Evolutionary conservation across 2,329 filamentous ascomycete genomes (phyloP).

Genomic region (Byssoonygena ceratinophila): DNA sequence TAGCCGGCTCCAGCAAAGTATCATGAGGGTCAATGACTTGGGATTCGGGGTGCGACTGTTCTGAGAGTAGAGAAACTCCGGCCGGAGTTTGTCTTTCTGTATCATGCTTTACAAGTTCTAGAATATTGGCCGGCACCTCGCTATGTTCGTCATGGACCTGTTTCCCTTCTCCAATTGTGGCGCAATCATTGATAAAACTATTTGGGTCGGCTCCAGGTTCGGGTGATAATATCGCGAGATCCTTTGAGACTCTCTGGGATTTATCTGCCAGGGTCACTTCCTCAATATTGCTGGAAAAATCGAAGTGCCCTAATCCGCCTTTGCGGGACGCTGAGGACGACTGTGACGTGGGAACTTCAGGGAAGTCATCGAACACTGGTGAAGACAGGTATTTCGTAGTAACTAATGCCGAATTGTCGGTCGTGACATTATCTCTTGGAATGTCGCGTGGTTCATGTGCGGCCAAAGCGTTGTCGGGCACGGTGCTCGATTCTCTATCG

Average conservation of each 20-base stretch:
- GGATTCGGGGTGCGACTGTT: neutral
- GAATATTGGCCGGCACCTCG: neutral
- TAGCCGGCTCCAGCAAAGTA: neutral
- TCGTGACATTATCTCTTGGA: neutral
- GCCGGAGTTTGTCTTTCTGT: neutral
- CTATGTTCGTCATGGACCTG: neutral
- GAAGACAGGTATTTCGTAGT: neutral
- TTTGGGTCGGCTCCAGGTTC: neutral
- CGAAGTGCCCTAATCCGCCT: neutral
- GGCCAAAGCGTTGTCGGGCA: neutral
- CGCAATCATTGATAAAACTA: neutral
- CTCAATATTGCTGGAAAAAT: neutral
- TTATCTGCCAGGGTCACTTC: neutral
- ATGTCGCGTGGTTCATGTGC: neutral
- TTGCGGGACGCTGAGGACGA: neutral
- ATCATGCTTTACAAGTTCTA: neutral
- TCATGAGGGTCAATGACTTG: neutral
- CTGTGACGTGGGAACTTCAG: neutral
- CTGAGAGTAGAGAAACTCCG: neutral
- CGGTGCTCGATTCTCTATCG: neutral
- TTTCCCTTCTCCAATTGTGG: neutral
- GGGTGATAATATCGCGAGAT: neutral
- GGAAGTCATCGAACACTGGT: neutral
- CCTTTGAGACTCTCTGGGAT: neutral
- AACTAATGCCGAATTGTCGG: neutral